Percentiles rank a stretch among this genome's conserved stretches.
Conservation (phyloP, 1,284 basidiomycete species). For the Naganishia sp. region DNA sequence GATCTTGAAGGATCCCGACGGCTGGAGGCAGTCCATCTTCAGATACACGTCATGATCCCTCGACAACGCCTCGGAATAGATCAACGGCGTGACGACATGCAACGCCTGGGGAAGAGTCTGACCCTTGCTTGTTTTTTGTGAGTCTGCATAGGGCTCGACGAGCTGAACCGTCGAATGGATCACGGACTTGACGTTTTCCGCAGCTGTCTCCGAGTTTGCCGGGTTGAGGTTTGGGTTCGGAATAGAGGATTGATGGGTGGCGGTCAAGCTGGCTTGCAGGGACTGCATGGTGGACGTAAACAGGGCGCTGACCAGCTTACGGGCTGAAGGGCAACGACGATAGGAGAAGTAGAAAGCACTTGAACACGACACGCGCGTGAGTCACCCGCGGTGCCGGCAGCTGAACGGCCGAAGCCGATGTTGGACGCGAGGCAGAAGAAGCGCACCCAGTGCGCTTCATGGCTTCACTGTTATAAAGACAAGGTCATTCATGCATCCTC, state of each 20-base stretch:
- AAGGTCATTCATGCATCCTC: no score
- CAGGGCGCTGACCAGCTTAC: no score
- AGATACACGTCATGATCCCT: conserved; percentile 40
- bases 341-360: background rate
- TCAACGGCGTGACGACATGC: conserved; percentile 27
- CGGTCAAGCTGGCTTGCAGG: conserved; percentile 16
- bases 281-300: conserved; percentile 2
- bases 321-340: background rate
- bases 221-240: conserved; percentile 29
- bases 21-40: conserved; percentile 47
- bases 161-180: background rate
- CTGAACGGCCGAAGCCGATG: no score
- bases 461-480: background rate
- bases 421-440: background rate
- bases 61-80: conserved; percentile 28
- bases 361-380: background rate
- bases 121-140: background rate
- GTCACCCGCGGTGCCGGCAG: no score
- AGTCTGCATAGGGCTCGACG: background rate
- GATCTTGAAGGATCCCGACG: conserved; percentile 46
- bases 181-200: conserved; percentile 6
- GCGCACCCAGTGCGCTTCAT: background rate
- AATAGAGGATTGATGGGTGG: conserved; percentile 3
- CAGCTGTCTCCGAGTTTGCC: background rate
- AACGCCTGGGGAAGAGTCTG: conserved; percentile 18